A percentile compares a stretch with the other conserved stretches of the same genome.
Evolutionary conservation across 1,284 basidiomycete species (phyloP).

Genomic region (Apiotrichum porosum): DNA sequence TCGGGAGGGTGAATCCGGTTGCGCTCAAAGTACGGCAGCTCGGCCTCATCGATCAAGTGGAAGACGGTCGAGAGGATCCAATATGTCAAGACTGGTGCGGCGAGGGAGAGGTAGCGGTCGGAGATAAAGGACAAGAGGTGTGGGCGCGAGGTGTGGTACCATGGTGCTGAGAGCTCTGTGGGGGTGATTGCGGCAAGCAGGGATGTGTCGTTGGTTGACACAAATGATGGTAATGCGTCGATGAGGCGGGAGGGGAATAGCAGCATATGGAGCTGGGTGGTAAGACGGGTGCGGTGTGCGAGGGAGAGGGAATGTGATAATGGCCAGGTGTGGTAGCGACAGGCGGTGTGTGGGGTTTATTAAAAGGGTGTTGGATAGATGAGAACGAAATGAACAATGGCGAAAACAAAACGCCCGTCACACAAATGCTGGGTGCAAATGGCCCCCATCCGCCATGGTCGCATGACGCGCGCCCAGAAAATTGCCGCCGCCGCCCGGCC

Average conservation of each 20-base stretch:
- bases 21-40: slow-evolving; percentile 72
- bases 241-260: slow-evolving; percentile 9
- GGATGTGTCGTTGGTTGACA: slow-evolving; percentile 30
- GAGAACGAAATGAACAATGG: too few relatives aligned
- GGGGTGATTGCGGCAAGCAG: slow-evolving; percentile 39
- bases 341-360: too few relatives aligned
- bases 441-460: too few relatives aligned
- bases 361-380: too few relatives aligned
- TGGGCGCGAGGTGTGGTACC: slow-evolving; percentile 61
- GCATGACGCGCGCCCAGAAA: too few relatives aligned
- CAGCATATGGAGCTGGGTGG: too few relatives aligned
- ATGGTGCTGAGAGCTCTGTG: slow-evolving; percentile 32
- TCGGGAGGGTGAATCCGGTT: slow-evolving; percentile 83
- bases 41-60: slow-evolving; percentile 69
- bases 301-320: too few relatives aligned
- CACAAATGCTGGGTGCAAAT: too few relatives aligned
- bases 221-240: slow-evolving; percentile 16
- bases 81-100: slow-evolving; percentile 76
- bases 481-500: too few relatives aligned
- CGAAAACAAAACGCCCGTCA: too few relatives aligned
- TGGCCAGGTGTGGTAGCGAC: too few relatives aligned
- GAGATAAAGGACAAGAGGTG: slow-evolving; percentile 59
- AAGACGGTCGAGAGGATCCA: slow-evolving; percentile 80
- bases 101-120: slow-evolving; percentile 70
- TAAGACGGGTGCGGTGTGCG: too few relatives aligned